phyloP scores from a whole-genome alignment of 805 yeast genomes.

The Kazachstania martiniae region DNA sequence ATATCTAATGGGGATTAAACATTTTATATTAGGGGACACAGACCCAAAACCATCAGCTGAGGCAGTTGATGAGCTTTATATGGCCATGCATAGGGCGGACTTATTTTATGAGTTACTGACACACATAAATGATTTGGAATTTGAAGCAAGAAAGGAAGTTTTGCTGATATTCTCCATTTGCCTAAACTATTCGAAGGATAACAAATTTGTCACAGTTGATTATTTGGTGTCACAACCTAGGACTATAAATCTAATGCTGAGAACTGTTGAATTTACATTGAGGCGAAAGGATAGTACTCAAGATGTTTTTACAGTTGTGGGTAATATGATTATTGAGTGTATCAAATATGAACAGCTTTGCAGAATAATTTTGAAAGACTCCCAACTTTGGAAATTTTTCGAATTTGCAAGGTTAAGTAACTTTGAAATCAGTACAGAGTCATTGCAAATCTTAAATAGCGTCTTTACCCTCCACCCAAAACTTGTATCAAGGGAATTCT shows the following conservation, averaged over 20 bases:
- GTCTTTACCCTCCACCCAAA: conserved; percentile 59
- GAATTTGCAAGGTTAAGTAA: conserved; percentile 62
- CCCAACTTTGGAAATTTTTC: conserved; percentile 73
- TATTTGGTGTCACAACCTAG: conserved; percentile 60
- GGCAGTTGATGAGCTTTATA: conserved; percentile 63
- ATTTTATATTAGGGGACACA: conserved; percentile 53
- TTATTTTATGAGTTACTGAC: conserved; percentile 49
- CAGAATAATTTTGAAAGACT: conserved; percentile 45
- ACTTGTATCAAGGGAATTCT: conserved; percentile 54
- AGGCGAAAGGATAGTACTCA: conserved; percentile 14
- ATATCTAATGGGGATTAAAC: conserved; percentile 50
- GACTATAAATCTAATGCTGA: conserved; percentile 49
- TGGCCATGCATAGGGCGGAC: conserved; percentile 67
- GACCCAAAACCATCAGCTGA: conserved; percentile 51
- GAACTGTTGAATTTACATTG: conserved; percentile 55
- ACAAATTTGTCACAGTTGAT: conserved; percentile 78
- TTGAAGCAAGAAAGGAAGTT: conserved; percentile 84
- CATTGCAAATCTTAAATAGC: conserved; percentile 68
- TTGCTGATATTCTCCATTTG: conserved; percentile 61
- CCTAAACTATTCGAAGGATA: conserved; percentile 66
- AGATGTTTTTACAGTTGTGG: conserved; percentile 64
- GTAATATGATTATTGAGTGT: conserved; percentile 76
- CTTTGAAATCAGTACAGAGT: conserved; percentile 86
- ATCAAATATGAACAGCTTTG: conserved; percentile 66
- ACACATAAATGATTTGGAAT: conserved; percentile 60